These are phyloP conservation scores for Xanthoceras sorbifolium DNA, from an alignment of 345 rosid species.

Conservation along the genomic window DNA sequence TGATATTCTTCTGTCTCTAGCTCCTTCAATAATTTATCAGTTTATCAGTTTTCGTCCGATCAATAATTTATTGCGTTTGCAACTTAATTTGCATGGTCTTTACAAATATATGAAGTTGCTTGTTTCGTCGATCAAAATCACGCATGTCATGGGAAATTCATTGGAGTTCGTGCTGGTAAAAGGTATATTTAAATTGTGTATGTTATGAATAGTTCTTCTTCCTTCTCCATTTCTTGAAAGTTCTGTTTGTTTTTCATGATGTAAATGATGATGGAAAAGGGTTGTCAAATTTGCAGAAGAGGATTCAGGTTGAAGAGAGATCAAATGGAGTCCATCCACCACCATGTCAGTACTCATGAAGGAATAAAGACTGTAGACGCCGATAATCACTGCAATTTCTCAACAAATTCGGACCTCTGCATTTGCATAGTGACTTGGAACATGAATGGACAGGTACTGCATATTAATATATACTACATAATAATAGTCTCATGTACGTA, in stretches of 20 bases:
- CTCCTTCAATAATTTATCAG: background rate
- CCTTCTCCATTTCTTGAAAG: background rate
- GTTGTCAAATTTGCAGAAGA: slow-evolving; percentile 22
- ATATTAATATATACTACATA: background rate
- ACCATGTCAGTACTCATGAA: slow-evolving; percentile 20
- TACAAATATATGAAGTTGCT: background rate
- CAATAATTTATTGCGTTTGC: background rate
- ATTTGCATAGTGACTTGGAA: slow-evolving; percentile 76
- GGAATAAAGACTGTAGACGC: slow-evolving; percentile 57
- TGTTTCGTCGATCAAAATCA: background rate
- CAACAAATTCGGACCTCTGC: slow-evolving; percentile 54
- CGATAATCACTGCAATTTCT: slow-evolving; percentile 44
- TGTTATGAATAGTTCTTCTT: background rate
- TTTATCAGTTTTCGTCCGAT: background rate
- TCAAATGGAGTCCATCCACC: slow-evolving; percentile 19
- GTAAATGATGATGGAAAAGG: background rate
- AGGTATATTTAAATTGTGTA: slow-evolving; percentile 18
- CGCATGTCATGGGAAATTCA: slow-evolving; percentile 37
- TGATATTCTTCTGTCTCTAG: background rate
- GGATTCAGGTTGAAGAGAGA: slow-evolving; percentile 25
- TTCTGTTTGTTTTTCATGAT: background rate
- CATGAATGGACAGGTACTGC: slow-evolving; percentile 69
- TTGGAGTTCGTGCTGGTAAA: slow-evolving; percentile 13
- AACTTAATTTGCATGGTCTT: background rate
- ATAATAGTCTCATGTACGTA: background rate